phyloP scores from a whole-genome alignment of 75 land plant species.

The Pinus taeda region DNA sequence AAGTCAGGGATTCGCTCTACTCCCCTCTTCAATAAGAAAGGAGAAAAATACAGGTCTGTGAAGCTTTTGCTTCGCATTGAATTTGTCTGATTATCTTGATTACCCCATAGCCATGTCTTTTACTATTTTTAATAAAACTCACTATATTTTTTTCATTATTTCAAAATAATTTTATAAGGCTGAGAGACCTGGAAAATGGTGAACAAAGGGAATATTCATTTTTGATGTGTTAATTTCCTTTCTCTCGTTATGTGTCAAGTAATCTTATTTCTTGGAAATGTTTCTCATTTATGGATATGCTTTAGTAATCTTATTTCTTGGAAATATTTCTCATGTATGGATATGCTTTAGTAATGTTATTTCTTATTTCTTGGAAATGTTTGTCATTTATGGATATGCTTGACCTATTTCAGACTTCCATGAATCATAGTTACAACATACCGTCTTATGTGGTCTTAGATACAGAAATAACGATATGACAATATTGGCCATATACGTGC shows the following conservation, averaged over 20 bases:
- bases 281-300: neutral
- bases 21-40: conserved; percentile 48
- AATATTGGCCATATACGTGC: no score
- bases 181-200: no score
- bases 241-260: neutral
- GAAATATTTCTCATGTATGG: neutral
- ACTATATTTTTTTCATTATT: neutral
- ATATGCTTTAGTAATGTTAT: neutral
- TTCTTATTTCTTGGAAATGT: neutral
- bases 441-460: no score
- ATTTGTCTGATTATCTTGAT: conserved; percentile 11
- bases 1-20: conserved; percentile 51
- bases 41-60: conserved; percentile 25
- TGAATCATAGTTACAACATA: no score
- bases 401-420: neutral
- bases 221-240: no score
- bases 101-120: neutral
- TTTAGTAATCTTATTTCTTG: neutral
- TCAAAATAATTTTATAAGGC: neutral
- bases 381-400: neutral
- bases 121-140: neutral
- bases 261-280: neutral
- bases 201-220: no score
- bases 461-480: no score
- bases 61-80: conserved; percentile 42